Evolutionary conservation across 179 eudicot genomes (phyloP), one percentile per base, ranked within the genome.

Genomic region (Patellifolia procumbens): DNA sequence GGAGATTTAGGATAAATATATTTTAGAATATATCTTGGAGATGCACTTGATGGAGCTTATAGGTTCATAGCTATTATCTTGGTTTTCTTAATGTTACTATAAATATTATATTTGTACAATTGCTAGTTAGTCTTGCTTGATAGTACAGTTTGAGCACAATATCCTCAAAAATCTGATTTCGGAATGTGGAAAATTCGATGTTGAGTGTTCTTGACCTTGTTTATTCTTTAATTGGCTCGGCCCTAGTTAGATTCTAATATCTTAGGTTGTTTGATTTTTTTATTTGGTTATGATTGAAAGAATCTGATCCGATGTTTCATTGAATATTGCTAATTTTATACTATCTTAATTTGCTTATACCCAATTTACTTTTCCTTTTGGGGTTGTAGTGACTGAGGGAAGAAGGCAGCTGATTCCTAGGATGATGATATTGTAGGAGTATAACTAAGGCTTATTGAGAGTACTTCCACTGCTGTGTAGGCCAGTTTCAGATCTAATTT

Each of bases 361-460:
- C 74, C 7, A 22, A 26, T 65, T 12, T 29, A 15, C 58, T 68
- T 67, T 16, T 73, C 24, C 31, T 20, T 68, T 65, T 74, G 66
- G 69, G 26, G 70, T 35, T 55, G 34, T 34, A 74, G 73, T 76
- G 53, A 74, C 81, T 72, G 74, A 72, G 35, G 76, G 68, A 78
- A 61, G 72, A 78, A 74, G 81, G 74, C 70, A 82, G 52, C 72
- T 64, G 70, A 82, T 74, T 82, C 76, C 43, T 70, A 43, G 51
- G 48, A 35, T 68, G 66, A 70, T 45, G 26, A 16, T 70, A 24
- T 24, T 49, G 24, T 69, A 69, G 19, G 24, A 31, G 13, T 74
- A 32, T 70, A 35, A 55, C n/a, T 34, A 52, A 72, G 76, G 79
- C 28, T 70, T 26, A 53, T 63, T 67, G 31, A 17, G 69, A 59